These are phyloP conservation scores for Themeda triandra DNA, from an alignment of 176 grass and related monocot genomes.

Conservation along the genomic window DNA sequence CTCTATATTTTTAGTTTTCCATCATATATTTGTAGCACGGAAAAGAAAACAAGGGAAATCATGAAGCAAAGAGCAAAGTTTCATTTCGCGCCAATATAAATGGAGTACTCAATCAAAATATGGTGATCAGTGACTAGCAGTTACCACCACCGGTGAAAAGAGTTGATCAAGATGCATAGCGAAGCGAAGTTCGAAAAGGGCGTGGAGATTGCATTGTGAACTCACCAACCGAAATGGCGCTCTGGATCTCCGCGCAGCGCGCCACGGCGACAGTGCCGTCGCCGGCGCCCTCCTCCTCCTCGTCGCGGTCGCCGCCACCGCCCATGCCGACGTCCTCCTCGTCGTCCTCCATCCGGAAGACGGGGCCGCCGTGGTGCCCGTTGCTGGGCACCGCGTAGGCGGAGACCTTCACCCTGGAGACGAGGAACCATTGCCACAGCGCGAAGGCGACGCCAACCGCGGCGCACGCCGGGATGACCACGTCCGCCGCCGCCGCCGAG, in stretches of 20 bases:
- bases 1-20: too few species aligned
- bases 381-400: slow-evolving; percentile 18
- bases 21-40: too few species aligned
- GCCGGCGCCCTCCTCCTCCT: slow-evolving; percentile 31
- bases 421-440: slow-evolving; percentile 62
- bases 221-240: slow-evolving; percentile 70
- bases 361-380: not conserved
- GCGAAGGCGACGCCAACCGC: slow-evolving; percentile 59
- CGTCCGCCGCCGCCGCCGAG: slow-evolving; percentile 23
- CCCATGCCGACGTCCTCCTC: slow-evolving; percentile 2
- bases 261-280: slow-evolving; percentile 32
- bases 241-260: slow-evolving; percentile 77
- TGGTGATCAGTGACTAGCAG: not conserved
- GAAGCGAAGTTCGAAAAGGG: not conserved
- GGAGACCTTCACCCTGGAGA: slow-evolving; percentile 49
- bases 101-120: too few species aligned
- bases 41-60: too few species aligned
- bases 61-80: too few species aligned
- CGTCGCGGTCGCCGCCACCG: slow-evolving; percentile 10
- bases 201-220: not conserved
- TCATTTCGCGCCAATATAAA: too few species aligned
- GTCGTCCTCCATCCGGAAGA: slow-evolving; percentile 7
- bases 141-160: not conserved
- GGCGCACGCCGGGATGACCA: slow-evolving; percentile 49
- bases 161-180: not conserved